phyloP scores from a whole-genome alignment of 768 basidiomycete species.

The Lactifluus echinatus region DNA sequence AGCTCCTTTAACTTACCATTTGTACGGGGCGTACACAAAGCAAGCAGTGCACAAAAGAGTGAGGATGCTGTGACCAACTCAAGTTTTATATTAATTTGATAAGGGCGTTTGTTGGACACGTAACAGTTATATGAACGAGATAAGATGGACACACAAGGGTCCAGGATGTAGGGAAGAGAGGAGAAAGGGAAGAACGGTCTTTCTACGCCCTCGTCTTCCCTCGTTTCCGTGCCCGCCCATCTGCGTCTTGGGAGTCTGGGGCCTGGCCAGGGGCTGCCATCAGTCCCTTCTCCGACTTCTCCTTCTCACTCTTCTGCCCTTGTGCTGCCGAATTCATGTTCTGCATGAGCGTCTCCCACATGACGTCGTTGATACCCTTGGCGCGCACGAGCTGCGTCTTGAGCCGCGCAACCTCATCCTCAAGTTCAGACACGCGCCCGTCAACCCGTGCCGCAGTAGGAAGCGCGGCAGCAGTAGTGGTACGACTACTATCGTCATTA shows the following conservation, averaged over 20 bases:
- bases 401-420: slow-evolving; percentile 59
- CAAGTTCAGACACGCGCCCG: slow-evolving; percentile 55
- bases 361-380: slow-evolving; percentile 84
- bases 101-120: not conserved
- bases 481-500: too few relatives aligned
- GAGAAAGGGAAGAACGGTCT: too few relatives aligned
- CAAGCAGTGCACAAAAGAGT: slow-evolving; percentile 5
- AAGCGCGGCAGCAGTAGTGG: too few relatives aligned
- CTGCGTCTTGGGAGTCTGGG: slow-evolving; percentile 9
- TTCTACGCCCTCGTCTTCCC: slow-evolving; percentile 17
- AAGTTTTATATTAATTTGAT: slow-evolving; percentile 1
- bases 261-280: slow-evolving; percentile 10
- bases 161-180: too few relatives aligned
- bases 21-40: too few relatives aligned
- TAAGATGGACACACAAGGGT: not conserved
- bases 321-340: slow-evolving; percentile 42
- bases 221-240: slow-evolving; percentile 14
- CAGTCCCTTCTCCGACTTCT: too few relatives aligned
- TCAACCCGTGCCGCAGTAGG: slow-evolving; percentile 33
- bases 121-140: not conserved
- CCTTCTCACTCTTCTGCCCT: slow-evolving; percentile 26
- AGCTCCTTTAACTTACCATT: too few relatives aligned
- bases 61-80: not conserved
- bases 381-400: slow-evolving; percentile 70
- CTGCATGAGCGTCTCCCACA: slow-evolving; percentile 86